Percentiles rank a stretch among this genome's conserved stretches.
Evolutionary conservation across 768 basidiomycete genomes (phyloP).

Genomic region (Sarcomyxa edulis): DNA sequence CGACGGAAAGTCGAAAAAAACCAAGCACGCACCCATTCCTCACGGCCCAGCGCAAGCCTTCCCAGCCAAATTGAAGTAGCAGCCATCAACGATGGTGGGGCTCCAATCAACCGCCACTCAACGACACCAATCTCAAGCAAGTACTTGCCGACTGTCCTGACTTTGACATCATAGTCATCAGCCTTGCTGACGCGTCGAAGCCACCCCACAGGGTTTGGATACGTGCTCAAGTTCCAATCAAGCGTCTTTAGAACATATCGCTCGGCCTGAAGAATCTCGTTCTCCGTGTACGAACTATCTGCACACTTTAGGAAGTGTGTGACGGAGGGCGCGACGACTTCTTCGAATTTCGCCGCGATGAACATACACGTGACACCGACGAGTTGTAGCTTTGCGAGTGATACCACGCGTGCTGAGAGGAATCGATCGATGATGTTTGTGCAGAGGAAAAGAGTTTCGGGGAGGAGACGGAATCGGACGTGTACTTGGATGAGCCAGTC

Average conservation of each 20-base stretch:
- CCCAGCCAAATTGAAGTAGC: constrained; percentile 91
- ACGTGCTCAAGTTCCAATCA: constrained; percentile 89
- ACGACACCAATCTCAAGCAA: constrained; percentile 88
- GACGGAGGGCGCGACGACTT: constrained; percentile 88
- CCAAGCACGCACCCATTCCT: constrained; percentile 74
- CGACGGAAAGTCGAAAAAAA: neutral
- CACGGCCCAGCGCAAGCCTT: constrained; percentile 70
- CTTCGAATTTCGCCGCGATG: constrained; percentile 93
- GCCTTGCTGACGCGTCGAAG: constrained; percentile 92
- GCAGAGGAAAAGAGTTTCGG: constrained; percentile 93
- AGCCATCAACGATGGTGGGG: constrained; percentile 81
- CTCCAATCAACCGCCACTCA: constrained; percentile 79
- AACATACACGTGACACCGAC: constrained; percentile 94
- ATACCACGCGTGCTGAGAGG: constrained; percentile 72
- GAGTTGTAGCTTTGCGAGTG: constrained; percentile 90
- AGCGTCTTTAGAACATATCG: constrained; percentile 90
- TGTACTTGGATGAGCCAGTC: constrained; percentile 98
- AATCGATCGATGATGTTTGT: constrained; percentile 91
- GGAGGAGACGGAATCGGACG: constrained; percentile 83
- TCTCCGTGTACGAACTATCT: constrained; percentile 82
- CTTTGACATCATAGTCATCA: constrained; percentile 91
- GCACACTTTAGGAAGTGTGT: constrained; percentile 86
- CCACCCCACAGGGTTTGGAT: constrained; percentile 93
- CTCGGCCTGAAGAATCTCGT: constrained; percentile 64
- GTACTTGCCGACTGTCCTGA: constrained; percentile 90